Evolutionary conservation across 2,329 filamentous ascomycete species (phyloP).

Genomic region (Talaromyces sp.): DNA sequence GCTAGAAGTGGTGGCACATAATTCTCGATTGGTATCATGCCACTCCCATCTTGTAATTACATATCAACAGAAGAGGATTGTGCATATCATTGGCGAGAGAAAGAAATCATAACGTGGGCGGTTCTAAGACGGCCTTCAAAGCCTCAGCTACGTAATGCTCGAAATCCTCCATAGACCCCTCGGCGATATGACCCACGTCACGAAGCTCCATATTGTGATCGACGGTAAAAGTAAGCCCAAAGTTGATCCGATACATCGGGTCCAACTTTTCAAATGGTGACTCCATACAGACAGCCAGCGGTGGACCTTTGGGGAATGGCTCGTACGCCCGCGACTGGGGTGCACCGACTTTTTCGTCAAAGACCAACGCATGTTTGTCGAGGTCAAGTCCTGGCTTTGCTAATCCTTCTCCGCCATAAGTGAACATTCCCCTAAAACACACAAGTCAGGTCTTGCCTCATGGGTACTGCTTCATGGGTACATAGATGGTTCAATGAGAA

Average conservation of each 20-base stretch:
- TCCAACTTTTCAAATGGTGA: background rate
- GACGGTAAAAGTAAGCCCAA: background rate
- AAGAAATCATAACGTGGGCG: too few species aligned
- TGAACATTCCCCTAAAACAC: background rate
- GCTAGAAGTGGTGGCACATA: background rate
- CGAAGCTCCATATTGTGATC: background rate
- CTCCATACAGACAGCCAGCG: background rate
- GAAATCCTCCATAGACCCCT: background rate
- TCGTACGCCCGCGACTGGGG: background rate
- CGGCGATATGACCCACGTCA: background rate
- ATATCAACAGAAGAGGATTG: background rate
- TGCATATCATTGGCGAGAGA: too few species aligned
- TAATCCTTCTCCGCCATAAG: background rate
- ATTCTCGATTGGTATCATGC: background rate
- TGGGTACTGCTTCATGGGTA: background rate
- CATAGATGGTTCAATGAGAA: background rate
- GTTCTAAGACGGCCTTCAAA: background rate
- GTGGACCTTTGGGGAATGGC: background rate
- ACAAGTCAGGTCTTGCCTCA: background rate
- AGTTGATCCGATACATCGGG: background rate
- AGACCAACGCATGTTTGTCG: background rate
- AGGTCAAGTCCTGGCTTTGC: background rate
- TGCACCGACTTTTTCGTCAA: background rate
- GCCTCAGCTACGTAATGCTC: background rate
- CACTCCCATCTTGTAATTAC: background rate